Evolutionary conservation across 2,329 filamentous ascomycete genomes (phyloP).

Genomic region (Drechslera avenae): DNA sequence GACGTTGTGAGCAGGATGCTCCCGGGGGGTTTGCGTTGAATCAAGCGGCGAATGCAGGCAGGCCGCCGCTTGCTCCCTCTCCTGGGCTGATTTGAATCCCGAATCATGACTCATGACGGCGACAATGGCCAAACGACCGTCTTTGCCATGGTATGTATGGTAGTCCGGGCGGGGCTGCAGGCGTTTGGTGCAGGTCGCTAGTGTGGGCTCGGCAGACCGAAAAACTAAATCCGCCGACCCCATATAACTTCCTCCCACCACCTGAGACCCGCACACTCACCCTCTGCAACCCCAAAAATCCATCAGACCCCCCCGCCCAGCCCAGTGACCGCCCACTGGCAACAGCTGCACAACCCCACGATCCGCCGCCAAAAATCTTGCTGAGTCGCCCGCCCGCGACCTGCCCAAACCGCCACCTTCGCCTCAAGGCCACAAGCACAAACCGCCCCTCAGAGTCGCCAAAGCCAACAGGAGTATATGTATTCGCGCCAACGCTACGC

Average conservation of each 20-base stretch:
- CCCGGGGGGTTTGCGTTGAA: too few relatives aligned
- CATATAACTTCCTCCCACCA: slow-evolving; percentile 25
- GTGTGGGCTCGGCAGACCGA: slow-evolving; percentile 24
- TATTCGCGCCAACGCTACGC: slow-evolving; percentile 97
- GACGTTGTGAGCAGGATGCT: too few relatives aligned
- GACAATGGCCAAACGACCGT: too few relatives aligned
- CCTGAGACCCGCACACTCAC: slow-evolving; percentile 24
- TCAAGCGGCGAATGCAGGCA: too few relatives aligned
- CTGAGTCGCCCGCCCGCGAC: slow-evolving; percentile 37
- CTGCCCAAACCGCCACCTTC: slow-evolving; percentile 43
- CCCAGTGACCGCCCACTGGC: slow-evolving; percentile 31
- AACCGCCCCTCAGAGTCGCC: slow-evolving; percentile 35
- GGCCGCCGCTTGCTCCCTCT: too few relatives aligned
- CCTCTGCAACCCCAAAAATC: slow-evolving; percentile 27
- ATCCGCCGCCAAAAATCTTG: slow-evolving; percentile 4
- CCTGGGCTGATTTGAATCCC: too few relatives aligned
- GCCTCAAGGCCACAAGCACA: slow-evolving; percentile 38
- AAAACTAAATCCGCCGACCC: slow-evolving; percentile 22
- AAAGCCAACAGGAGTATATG: slow-evolving; percentile 76
- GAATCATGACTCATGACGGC: too few relatives aligned
- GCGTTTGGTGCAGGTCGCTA: slow-evolving; percentile 11
- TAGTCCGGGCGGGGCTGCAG: slow-evolving; percentile 5
- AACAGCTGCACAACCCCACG: slow-evolving; percentile 8
- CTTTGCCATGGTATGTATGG: background rate
- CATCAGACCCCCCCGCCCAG: slow-evolving; percentile 22